Evolutionary conservation across 345 rosid genomes (phyloP).

Genomic region (sweet orange (Citrus sinensis)): DNA sequence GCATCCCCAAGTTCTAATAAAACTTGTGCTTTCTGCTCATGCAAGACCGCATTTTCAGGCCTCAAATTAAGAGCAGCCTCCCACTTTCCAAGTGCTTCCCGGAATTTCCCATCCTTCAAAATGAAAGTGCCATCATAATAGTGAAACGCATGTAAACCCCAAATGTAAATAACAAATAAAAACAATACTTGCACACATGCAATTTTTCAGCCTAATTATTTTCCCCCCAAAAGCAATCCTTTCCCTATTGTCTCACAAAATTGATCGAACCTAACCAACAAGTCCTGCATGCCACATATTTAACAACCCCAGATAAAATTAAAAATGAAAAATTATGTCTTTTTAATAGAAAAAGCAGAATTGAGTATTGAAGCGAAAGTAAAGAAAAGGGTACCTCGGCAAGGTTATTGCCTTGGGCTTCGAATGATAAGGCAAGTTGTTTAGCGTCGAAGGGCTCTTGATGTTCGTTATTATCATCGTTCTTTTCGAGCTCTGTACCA

Average conservation of each 20-base stretch:
- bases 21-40: slow-evolving; percentile 90
- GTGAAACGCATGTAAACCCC: neutral
- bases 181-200: too few relatives aligned
- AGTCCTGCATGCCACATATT: too few relatives aligned
- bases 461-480: neutral
- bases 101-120: slow-evolving; percentile 72
- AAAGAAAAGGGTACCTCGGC: slow-evolving; percentile 52
- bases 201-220: too few relatives aligned
- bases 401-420: slow-evolving; percentile 62
- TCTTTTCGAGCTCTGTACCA: slow-evolving; percentile 8
- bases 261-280: neutral
- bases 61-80: slow-evolving; percentile 72
- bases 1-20: slow-evolving; percentile 87
- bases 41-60: slow-evolving; percentile 63
- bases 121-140: slow-evolving; percentile 1
- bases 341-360: neutral
- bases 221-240: too few relatives aligned
- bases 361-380: too few relatives aligned
- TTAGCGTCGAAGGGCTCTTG: slow-evolving; percentile 21
- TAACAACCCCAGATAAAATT: too few relatives aligned
- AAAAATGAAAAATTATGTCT: neutral
- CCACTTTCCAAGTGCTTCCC: slow-evolving; percentile 91
- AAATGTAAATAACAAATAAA: neutral
- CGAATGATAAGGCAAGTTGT: slow-evolving; percentile 53
- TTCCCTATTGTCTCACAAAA: neutral